phyloP scores from a whole-genome alignment of 345 rosid genomes.

The Barbarea vulgaris region DNA sequence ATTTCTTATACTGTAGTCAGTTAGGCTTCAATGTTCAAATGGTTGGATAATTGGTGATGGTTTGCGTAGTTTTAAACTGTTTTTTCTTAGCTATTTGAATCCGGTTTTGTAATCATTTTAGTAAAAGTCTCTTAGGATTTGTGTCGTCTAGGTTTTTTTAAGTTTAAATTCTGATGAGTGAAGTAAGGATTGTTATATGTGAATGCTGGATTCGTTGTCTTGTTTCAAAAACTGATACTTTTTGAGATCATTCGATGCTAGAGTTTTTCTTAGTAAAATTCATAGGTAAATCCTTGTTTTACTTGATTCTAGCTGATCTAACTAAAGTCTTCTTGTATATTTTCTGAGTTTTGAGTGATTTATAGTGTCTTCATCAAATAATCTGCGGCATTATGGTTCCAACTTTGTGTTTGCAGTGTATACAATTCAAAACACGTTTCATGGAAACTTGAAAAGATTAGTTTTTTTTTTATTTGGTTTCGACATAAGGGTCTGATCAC shows the following conservation, averaged over 20 bases:
- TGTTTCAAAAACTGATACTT: neutral
- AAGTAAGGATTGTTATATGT: neutral
- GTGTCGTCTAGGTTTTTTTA: neutral
- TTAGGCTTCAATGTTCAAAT: neutral
- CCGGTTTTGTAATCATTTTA: neutral
- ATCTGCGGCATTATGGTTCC: too few species aligned
- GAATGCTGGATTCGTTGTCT: neutral
- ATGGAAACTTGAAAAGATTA: too few species aligned
- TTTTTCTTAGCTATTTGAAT: neutral
- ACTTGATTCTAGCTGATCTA: neutral
- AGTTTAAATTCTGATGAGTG: neutral
- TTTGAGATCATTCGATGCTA: neutral
- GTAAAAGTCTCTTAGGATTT: neutral
- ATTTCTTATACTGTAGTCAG: neutral
- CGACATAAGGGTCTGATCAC: neutral
- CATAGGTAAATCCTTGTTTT: neutral
- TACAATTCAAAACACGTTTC: neutral
- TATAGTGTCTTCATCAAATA: neutral
- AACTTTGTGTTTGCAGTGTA: neutral
- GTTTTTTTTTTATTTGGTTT: too few species aligned
- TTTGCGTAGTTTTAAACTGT: neutral
- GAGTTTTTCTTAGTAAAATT: neutral
- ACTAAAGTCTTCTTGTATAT: too few species aligned
- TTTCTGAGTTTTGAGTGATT: neutral
- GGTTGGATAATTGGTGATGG: neutral